phyloP scores from a whole-genome alignment of 768 basidiomycete species.

The Russula dissimulans region DNA sequence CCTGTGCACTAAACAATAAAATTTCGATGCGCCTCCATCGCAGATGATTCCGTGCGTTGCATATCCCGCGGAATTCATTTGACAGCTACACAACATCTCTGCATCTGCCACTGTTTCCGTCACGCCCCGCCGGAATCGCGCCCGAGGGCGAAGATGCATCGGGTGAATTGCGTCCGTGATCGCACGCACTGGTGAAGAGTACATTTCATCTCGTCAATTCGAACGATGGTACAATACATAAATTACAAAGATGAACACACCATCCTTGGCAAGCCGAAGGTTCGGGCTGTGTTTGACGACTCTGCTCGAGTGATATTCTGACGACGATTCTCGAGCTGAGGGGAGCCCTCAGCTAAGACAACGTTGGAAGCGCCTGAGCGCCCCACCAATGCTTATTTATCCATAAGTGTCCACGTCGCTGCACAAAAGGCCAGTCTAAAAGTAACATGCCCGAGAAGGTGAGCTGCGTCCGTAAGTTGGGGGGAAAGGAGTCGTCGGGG shows the following conservation, averaged over 20 bases:
- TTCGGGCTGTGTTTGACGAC: not conserved
- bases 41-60: constrained; percentile 6
- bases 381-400: not conserved
- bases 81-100: not conserved
- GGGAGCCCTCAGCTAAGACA: not conserved
- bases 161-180: constrained; percentile 16
- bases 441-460: not conserved
- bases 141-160: constrained; percentile 14
- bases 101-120: not conserved
- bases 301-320: not conserved
- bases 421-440: not conserved
- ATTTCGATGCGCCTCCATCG: constrained; percentile 12
- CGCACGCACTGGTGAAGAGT: not conserved
- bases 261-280: not conserved
- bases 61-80: constrained; percentile 10
- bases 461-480: not conserved
- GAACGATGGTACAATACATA: not conserved
- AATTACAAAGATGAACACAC: not conserved
- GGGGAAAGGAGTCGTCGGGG: not conserved
- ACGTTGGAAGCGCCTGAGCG: not conserved
- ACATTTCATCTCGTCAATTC: not conserved
- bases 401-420: not conserved
- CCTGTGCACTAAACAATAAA: not conserved
- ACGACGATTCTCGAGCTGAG: not conserved
- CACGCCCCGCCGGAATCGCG: constrained; percentile 7